Base-by-base conservation (phyloP, 1,284 basidiomycete species). In the Pulveroboletus sp. region DNA sequence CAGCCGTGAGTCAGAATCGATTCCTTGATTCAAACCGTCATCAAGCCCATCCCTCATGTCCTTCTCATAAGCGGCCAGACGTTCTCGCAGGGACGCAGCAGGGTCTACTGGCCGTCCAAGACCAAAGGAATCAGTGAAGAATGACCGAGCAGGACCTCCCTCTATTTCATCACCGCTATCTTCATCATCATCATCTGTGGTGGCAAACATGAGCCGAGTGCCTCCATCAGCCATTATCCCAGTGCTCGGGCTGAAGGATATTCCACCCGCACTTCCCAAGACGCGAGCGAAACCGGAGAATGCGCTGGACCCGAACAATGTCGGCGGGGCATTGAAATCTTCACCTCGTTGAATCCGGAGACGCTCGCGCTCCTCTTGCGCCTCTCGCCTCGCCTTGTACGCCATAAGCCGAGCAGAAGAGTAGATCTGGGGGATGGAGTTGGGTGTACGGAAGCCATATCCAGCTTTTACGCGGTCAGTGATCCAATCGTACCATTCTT, bases 401-500 rank as follows among this genome's bases (percentile, higher is more conserved):
- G 83, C 78, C 69, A 79, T 74, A 49, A 89, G 66, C 36, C 88
- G 81, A 52, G 75, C 81, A 57, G 78, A 74, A 1, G 87, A 75
- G 69, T 89, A 94, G 53, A 93, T 78, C 62, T 86, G 82, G 3
- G 90, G 89, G 33, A 83, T 77, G 44, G 77, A 73, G 36, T 73
- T 77, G 11, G 94, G 92, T 6, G 94, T 96, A 35, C 78, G 69
- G 72, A 86, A 89, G 24, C 89, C 87, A 72, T 87, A 78, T 51
- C 86, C 81, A 38, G 80, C 81, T 65, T 95, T 83, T 42, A 96
- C 91, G 43, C 96, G 86, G 50, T 94, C 84, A 60, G 83, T 87
- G 63, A 99, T 76, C 97, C 96, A 99, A 25, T 82, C 74, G 70
- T 92, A 92, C 97, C 97, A 99, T 70, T 97, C 88, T 61, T 94